phyloP scores from a whole-genome alignment of 768 basidiomycete genomes.

The Mycena olivaceomarginata region DNA sequence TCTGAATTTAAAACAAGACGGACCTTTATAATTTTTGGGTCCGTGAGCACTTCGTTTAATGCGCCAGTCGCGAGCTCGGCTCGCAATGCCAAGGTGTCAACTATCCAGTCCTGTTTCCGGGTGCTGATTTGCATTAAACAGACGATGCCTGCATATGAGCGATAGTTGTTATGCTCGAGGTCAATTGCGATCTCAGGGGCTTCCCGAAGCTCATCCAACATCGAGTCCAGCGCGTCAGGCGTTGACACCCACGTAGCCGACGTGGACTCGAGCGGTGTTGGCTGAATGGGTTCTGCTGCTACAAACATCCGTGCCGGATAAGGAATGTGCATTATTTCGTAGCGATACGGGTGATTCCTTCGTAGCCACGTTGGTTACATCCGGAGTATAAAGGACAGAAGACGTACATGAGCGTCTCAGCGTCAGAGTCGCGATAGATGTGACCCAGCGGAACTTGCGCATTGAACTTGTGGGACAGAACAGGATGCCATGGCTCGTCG shows the following conservation, averaged over 20 bases:
- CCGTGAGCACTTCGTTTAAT: constrained; percentile 89
- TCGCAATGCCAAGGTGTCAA: constrained; percentile 87
- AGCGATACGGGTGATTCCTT: constrained; percentile 85
- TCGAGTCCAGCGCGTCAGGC: constrained; percentile 68
- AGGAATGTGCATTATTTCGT: constrained; percentile 85
- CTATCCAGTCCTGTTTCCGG: constrained; percentile 88
- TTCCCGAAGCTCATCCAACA: constrained; percentile 81
- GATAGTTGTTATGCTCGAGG: constrained; percentile 94
- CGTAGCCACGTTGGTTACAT: constrained; percentile 48
- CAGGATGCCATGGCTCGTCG: constrained; percentile 79
- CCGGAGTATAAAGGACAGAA: neutral
- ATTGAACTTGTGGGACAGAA: constrained; percentile 86
- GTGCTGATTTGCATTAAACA: constrained; percentile 97
- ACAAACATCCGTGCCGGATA: constrained; percentile 85
- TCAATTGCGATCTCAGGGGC: constrained; percentile 93
- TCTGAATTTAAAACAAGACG: constrained; percentile 42
- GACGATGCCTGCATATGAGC: constrained; percentile 90
- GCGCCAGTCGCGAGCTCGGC: constrained; percentile 76
- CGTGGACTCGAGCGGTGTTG: constrained; percentile 77
- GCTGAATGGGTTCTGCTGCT: constrained; percentile 68
- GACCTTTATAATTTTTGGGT: constrained; percentile 92
- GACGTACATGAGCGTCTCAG: constrained; percentile 56
- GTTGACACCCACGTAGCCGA: constrained; percentile 86
- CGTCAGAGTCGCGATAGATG: constrained; percentile 58
- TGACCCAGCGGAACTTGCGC: constrained; percentile 90